Percentiles rank a stretch among this genome's conserved stretches.
phyloP scores from a whole-genome alignment of 2,329 filamentous ascomycete species.

The Shiraia bambusicola region DNA sequence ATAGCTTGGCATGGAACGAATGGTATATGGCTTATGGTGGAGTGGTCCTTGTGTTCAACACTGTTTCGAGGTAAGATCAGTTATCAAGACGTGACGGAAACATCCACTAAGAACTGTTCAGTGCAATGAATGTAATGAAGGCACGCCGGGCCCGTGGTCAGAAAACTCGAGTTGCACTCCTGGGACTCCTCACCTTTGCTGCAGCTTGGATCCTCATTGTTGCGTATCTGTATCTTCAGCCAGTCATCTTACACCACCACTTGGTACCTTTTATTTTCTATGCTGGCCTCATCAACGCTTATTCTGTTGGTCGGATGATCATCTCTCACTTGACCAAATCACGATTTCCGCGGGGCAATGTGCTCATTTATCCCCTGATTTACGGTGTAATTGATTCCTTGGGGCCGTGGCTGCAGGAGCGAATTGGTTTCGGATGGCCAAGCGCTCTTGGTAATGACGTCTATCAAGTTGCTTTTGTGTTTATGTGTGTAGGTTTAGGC shows the following conservation, averaged over 20 bases:
- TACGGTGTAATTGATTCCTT: conserved; percentile 78
- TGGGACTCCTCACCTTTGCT: conserved; percentile 81
- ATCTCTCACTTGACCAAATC: conserved; percentile 88
- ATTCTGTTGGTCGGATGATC: conserved; percentile 94
- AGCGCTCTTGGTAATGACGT: conserved; percentile 57
- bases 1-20: conserved; percentile 81
- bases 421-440: conserved; percentile 50
- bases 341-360: conserved; percentile 86
- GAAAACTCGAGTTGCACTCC: conserved; percentile 70
- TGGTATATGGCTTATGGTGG: conserved; percentile 90
- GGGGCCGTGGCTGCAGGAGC: conserved; percentile 64
- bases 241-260: conserved; percentile 76
- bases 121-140: conserved; percentile 78
- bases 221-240: conserved; percentile 81
- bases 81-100: background rate
- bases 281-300: conserved; percentile 87
- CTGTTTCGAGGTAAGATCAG: conserved; percentile 60
- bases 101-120: conserved; percentile 36
- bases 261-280: conserved; percentile 89
- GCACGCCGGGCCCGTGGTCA: conserved; percentile 75
- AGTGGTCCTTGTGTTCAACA: conserved; percentile 82
- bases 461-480: conserved; percentile 92
- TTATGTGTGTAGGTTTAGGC: conserved; percentile 79
- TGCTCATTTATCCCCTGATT: conserved; percentile 75
- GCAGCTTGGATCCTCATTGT: conserved; percentile 74